Conservation (phyloP, 108 stramenopile species). For the Skeletonema menzelii region DNA sequence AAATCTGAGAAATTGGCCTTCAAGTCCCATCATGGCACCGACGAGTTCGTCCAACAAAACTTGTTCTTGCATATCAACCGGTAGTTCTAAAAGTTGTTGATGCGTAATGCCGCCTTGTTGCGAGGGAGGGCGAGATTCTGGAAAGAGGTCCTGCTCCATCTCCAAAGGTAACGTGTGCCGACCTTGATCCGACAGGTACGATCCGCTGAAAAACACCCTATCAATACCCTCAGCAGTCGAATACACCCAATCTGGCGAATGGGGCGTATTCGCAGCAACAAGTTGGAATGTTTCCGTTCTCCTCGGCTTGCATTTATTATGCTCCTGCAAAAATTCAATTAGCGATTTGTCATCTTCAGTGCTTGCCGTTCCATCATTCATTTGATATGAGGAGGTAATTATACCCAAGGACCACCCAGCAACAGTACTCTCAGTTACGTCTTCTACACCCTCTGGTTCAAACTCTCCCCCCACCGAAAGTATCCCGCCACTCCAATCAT, state of each 20-base stretch:
- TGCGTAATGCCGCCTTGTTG: conserved; percentile 13
- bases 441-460: conserved; percentile 36
- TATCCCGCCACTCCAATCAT: conserved; percentile 65
- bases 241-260: conserved; percentile 72
- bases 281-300: conserved; percentile 66
- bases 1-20: conserved; percentile 57
- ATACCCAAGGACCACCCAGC: conserved; percentile 33
- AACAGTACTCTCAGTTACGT: conserved; percentile 1
- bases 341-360: conserved; percentile 41
- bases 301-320: conserved; percentile 54
- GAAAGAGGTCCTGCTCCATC: conserved; percentile 2
- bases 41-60: conserved; percentile 77
- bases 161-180: conserved; percentile 21
- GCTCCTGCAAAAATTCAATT: conserved; percentile 55
- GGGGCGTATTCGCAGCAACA: conserved; percentile 44
- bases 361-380: conserved; percentile 33
- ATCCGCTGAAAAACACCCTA: conserved; percentile 49
- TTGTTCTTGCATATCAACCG: conserved; percentile 55
- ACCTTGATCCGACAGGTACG: conserved; percentile 20
- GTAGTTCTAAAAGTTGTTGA: background rate
- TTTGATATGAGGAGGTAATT: conserved; percentile 44
- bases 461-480: conserved; percentile 48
- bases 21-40: conserved; percentile 81
- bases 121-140: conserved; percentile 3
- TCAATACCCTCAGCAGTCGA: conserved; percentile 37